Evolutionary conservation across 768 basidiomycete genomes (phyloP).

Genomic region (Trametes gibbosa): DNA sequence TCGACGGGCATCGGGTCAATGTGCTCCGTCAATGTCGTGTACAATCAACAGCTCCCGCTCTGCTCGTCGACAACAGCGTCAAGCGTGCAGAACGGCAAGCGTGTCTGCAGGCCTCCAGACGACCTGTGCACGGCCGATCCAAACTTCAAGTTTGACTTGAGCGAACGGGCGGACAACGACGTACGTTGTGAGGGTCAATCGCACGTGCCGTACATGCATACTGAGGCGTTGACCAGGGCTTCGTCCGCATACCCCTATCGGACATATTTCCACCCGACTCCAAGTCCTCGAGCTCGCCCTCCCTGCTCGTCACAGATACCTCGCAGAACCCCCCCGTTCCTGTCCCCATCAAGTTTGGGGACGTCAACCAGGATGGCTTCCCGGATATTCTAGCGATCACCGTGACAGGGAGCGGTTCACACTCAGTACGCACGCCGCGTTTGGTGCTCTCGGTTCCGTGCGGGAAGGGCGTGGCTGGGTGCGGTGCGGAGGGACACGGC

Average conservation of each 20-base stretch:
- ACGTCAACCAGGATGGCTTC: constrained; percentile 91
- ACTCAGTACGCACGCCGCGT: constrained; percentile 48
- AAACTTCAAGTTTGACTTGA: constrained; percentile 74
- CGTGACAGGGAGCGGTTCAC: constrained; percentile 40
- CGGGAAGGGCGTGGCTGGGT: constrained; percentile 51
- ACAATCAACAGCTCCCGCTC: constrained; percentile 85
- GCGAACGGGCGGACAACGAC: constrained; percentile 45
- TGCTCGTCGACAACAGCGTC: constrained; percentile 60
- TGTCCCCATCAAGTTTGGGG: constrained; percentile 77
- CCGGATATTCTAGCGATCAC: constrained; percentile 76
- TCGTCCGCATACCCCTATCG: constrained; percentile 62
- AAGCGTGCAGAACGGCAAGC: constrained; percentile 46
- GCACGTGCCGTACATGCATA: neutral
- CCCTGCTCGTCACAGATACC: constrained; percentile 70
- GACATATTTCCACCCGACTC: constrained; percentile 48
- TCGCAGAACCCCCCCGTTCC: constrained; percentile 68
- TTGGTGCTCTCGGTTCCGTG: constrained; percentile 68
- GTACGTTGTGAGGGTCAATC: constrained; percentile 33
- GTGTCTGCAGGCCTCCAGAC: constrained; percentile 70
- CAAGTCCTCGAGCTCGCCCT: constrained; percentile 32
- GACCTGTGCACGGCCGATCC: constrained; percentile 82
- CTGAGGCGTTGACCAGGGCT: constrained; percentile 42
- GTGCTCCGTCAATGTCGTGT: constrained; percentile 88
- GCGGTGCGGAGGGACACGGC: constrained; percentile 45
- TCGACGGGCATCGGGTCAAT: constrained; percentile 68